Evolutionary conservation across 2,329 filamentous ascomycete genomes (phyloP).

Genomic region (Tolypocladium paradoxum): DNA sequence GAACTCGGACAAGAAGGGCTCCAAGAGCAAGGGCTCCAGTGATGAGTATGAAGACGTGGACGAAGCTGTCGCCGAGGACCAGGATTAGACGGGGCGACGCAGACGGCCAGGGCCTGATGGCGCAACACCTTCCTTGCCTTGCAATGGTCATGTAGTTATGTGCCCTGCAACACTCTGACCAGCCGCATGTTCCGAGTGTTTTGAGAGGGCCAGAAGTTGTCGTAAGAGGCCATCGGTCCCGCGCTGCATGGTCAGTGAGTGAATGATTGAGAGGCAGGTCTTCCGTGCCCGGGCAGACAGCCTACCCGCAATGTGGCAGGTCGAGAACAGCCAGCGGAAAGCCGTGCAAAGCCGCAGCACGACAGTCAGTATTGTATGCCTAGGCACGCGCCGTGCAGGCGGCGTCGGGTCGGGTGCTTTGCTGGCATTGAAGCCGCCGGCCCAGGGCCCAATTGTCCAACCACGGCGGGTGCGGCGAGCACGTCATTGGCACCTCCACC

Average conservation of each 20-base stretch:
- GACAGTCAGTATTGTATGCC: too few relatives aligned
- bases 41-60: constrained; percentile 34
- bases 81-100: constrained; percentile 11
- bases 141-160: background rate
- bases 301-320: too few relatives aligned
- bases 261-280: background rate
- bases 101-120: background rate
- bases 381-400: too few relatives aligned
- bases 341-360: background rate
- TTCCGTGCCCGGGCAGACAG: too few relatives aligned
- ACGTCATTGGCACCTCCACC: background rate
- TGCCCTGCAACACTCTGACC: too few relatives aligned
- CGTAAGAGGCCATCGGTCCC: background rate
- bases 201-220: background rate
- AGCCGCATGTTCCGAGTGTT: background rate
- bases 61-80: constrained; percentile 19
- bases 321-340: too few relatives aligned
- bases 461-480: background rate
- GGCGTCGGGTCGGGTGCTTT: too few relatives aligned
- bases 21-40: constrained; percentile 8
- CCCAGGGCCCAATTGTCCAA: background rate
- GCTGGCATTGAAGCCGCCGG: too few relatives aligned
- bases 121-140: background rate
- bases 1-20: background rate
- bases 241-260: too few relatives aligned